phyloP scores from a whole-genome alignment of 805 yeast species.

The Candida jianshihensis region DNA sequence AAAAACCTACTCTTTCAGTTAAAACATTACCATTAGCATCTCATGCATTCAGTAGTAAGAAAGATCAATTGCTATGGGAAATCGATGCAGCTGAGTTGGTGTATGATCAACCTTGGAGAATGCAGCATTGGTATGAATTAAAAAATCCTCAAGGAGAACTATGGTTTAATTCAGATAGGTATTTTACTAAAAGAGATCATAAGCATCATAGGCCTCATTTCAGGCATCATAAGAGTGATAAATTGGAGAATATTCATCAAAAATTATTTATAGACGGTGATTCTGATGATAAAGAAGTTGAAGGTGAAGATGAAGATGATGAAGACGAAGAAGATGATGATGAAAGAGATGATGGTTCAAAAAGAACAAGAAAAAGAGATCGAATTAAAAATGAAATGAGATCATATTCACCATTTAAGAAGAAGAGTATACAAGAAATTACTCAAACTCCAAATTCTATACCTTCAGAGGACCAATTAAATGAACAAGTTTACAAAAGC shows the following conservation, averaged over 20 bases:
- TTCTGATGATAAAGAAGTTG: conserved; percentile 6
- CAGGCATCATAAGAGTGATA: conserved; percentile 1
- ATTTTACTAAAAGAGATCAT: conserved; percentile 1
- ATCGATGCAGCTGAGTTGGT: conserved; percentile 52
- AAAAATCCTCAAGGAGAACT: conserved; percentile 35
- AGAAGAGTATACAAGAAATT: no score
- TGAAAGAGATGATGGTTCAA: background rate
- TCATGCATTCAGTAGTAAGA: conserved; percentile 47
- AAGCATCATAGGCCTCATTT: conserved; percentile 4
- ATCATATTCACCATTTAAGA: conserved; percentile 21
- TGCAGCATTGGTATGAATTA: conserved; percentile 47
- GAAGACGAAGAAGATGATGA: conserved; percentile 5
- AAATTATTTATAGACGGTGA: conserved; percentile 12
- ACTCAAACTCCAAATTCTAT: background rate
- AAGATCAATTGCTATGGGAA: conserved; percentile 53
- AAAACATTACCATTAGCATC: conserved; percentile 57
- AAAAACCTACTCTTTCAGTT: conserved; percentile 37
- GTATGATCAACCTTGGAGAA: conserved; percentile 53
- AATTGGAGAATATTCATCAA: conserved; percentile 14
- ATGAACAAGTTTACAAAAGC: background rate
- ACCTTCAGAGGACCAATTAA: no score
- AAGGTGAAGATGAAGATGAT: background rate
- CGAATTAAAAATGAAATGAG: conserved; percentile 13
- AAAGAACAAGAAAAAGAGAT: conserved; percentile 11
- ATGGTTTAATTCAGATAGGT: conserved; percentile 42